Conservation (phyloP, 208 protist species). For the Acanthamoeba culbertsoni region DNA sequence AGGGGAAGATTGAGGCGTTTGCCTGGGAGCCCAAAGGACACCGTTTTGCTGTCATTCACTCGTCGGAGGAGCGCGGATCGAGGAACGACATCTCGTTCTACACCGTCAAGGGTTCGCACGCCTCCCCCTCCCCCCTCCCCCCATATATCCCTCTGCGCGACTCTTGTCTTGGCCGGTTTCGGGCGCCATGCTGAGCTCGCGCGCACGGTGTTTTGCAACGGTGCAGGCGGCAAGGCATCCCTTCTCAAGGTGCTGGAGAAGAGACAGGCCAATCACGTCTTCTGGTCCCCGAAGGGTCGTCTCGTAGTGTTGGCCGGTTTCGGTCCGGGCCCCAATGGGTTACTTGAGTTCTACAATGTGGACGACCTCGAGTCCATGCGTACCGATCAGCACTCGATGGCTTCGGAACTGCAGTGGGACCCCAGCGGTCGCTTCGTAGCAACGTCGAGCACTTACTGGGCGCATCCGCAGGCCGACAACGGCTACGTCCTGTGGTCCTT, state of each 20-base stretch:
- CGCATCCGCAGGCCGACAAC: background rate
- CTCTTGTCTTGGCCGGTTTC: background rate
- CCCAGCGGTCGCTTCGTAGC: constrained; percentile 55
- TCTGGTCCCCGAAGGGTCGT: background rate
- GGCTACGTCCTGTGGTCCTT: constrained; percentile 42
- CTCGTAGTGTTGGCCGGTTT: background rate
- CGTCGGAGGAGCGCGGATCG: background rate
- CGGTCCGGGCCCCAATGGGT: background rate
- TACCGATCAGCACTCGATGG: background rate
- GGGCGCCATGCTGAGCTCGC: background rate
- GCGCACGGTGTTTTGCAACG: too few species aligned
- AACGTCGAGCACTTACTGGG: background rate
- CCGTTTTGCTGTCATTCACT: constrained; percentile 32
- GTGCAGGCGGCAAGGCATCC: background rate
- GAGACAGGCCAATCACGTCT: background rate
- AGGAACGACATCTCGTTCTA: background rate
- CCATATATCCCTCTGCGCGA: background rate
- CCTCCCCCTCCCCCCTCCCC: background rate
- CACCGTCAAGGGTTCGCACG: background rate
- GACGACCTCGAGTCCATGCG: background rate
- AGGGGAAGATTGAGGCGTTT: background rate
- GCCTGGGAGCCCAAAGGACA: constrained; percentile 12
- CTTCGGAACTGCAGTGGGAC: constrained; percentile 36
- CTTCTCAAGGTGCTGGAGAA: background rate
- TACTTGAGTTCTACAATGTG: constrained; percentile 8